Base-by-base conservation (phyloP, 164 flowering plant genomes). In the Saururus chinensis region DNA sequence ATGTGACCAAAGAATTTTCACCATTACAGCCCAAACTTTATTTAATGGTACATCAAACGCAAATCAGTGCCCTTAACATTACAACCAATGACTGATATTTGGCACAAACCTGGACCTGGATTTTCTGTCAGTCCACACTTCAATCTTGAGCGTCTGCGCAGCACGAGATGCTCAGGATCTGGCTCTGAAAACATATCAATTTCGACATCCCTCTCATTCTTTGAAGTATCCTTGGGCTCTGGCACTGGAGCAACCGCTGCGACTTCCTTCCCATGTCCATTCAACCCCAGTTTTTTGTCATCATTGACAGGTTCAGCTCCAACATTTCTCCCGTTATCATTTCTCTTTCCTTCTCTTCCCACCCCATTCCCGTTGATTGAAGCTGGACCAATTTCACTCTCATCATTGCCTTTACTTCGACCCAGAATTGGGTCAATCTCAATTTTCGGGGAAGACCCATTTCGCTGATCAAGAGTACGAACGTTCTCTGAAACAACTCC, bases 351-450 rank as follows among this genome's bases (percentile, higher is more conserved):
- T 25, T 9, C 17, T 45, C 49, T 17, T 12, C 17, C 49, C 49
- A 45, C 49, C 49, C 14, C 49, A 45, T 45, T 45, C 49, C 63
- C 82, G 45, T 71, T 66, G 40, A 71, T 65, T 57, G 68, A 58
- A 41, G 78, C 71, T 53, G 59, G 20, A 61, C 9, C 73, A 56
- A 64, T 74, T 48, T 60, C 76, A 60, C 60, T 40, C 52, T 71
- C 78, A 7, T 60, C 77, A 53, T 58, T 67, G 45, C 71, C 62
- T 48, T 41, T 0, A 51, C 49, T 71, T 66, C 82, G 71, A 37
- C 86, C 95, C 64, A 83, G 59, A 72, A 86, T 59, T 11, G 92
- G 92, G 66, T 85, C 96, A 55, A 89, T 80, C 76, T 92, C 98
- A 53, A 82, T 78, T 61, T 79, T 87, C 0, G 89, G 87, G 1